Evolutionary conservation across 345 rosid species (phyloP), one percentile per base, ranked within the genome.

Genomic region (Heritiera littoralis): DNA sequence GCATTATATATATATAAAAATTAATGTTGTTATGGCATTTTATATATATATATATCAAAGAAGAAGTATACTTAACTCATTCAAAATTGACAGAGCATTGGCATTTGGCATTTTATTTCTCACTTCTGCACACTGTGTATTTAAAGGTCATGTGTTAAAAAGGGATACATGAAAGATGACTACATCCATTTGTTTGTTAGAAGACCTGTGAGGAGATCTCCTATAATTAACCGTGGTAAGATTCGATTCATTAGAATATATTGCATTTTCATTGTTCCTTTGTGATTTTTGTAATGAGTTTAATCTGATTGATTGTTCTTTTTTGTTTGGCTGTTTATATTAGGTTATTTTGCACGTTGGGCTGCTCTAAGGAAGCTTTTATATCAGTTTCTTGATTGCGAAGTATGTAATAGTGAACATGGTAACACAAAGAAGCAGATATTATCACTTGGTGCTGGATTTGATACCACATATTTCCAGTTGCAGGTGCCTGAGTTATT

Each of bases 291-390:
- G 30, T 65, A 18, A 11, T 30, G 56, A 32, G 6, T 81, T 46
- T 41, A 73, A 12, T 60, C 61, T 73, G 49, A 40, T 52, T 75
- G 49, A n/a, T 7, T 11, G 1, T 59, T 68, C 46, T 3, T 49
- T 49, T 3, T 4, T 51, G 38, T 10, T 48, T 41, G 48, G 67
- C 0, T 66, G 13, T 51, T 18, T 73, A 14, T 9, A 72, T 69
- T 71, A 94, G 99, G 99, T 82, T 96, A 96, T 81, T 94, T 89
- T 84, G 89, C 98, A 30, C 98, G 98, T 49, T 96, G 97, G 98
- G 98, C 99, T 80, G 98, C 99, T 79, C 78, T 94, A 66, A 84
- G 97, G 66, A 90, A 90, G 93, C 91, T 96, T 83, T 68, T 96
- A 38, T 80, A 72, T 84, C 98, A 92, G 86, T 94, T 96, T 86